These are phyloP conservation scores for Ceraceosorus guamensis DNA, from an alignment of 1,284 basidiomycete genomes.

Conservation along the genomic window DNA sequence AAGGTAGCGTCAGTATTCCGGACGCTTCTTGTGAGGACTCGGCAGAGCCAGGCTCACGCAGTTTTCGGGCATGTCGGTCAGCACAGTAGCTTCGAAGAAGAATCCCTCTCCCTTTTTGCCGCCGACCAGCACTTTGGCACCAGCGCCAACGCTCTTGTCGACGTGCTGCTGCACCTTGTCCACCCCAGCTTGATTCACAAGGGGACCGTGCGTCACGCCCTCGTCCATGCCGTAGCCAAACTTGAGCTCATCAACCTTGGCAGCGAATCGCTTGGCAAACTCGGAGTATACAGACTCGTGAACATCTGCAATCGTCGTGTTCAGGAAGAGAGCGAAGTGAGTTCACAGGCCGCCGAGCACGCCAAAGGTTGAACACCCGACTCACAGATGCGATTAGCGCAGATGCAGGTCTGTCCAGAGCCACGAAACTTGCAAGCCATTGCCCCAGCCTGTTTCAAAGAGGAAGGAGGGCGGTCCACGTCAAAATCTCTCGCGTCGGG, in stretches of 20 bases:
- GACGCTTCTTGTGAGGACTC: neutral
- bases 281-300: slow-evolving; percentile 67
- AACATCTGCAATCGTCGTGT: slow-evolving; percentile 53
- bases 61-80: slow-evolving; percentile 71
- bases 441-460: slow-evolving; percentile 53
- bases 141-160: slow-evolving; percentile 70
- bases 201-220: slow-evolving; percentile 72
- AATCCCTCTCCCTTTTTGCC: slow-evolving; percentile 61
- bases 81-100: slow-evolving; percentile 81
- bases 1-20: no score
- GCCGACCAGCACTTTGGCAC: slow-evolving; percentile 80
- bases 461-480: no score
- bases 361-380: neutral
- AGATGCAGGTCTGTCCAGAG: slow-evolving; percentile 81
- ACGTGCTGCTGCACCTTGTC: slow-evolving; percentile 83
- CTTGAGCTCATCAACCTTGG: slow-evolving; percentile 80
- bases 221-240: slow-evolving; percentile 80
- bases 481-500: no score
- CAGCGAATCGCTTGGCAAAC: slow-evolving; percentile 72
- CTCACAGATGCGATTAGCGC: slow-evolving; percentile 47
- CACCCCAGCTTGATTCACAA: slow-evolving; percentile 79
- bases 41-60: slow-evolving; percentile 44
- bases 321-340: neutral
- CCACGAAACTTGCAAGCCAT: slow-evolving; percentile 84
- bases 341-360: neutral